Base-by-base conservation (phyloP, 1,139 yeast genomes). In the Suhomyces coccinellae region DNA sequence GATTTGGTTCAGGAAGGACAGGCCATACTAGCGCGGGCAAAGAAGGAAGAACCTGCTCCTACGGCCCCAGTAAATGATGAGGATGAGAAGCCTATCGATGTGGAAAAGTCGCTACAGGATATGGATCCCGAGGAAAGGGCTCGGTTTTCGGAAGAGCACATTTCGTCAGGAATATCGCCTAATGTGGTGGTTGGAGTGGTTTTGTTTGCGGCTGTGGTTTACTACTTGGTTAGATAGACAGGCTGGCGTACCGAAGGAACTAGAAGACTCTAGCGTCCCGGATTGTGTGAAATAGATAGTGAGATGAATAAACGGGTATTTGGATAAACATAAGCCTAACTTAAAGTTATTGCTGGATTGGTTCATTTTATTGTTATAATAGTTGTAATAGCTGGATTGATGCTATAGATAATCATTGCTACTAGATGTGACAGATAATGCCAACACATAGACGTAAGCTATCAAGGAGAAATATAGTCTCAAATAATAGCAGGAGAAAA, bases 1-100 rank as follows among this genome's bases (percentile, higher is more conserved):
- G 95, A 88, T 16, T 58, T 83, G 44, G 78, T 75, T n/a, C 70
- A 66, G 14, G 66, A 71, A 49, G 85, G 85, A 59, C 57, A 58
- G 47, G 29, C 33, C 12, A 71, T 65, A 29, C 53, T 71, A 12
- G 51, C 42, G 33, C 38, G 48, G n/a, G 41, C 49, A 24, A 50
- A 45, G 42, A 38, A 45, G 38, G 41, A 40, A 37, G 44, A 31
- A 20, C 27, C 40, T 32, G 20, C 17, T 8, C 24, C 24, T 20
- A 5, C 24, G 8, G 6, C 33, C 22, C 3, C n/a, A 15, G 10
- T n/a, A 26, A 14, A 15, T 14, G 22, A 33, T 26, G 34, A 34
- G 24, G 4, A 24, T 12, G 46, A 49, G 27, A 51, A 52, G 12
- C 40, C 38, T 6, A 34, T 36, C n/a, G 48, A 53, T 11, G 29